Evolutionary conservation across 2,329 filamentous ascomycete genomes (phyloP), one percentile per base, ranked within the genome.

Genomic region (Diaporthe humulicola): DNA sequence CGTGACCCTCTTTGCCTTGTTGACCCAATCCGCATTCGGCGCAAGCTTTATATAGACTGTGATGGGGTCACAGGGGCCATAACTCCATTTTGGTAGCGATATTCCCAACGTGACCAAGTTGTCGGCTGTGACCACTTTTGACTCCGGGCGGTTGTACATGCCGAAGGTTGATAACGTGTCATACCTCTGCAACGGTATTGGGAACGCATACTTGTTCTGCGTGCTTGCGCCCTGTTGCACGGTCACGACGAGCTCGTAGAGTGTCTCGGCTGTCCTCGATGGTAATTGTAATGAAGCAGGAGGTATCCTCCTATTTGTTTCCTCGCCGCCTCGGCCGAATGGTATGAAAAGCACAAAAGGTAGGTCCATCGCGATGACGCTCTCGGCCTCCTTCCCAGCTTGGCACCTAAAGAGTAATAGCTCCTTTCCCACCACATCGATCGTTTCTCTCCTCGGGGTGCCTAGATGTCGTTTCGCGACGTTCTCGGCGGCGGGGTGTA

Each of bases 311-410:
- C 95, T 89, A 78, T 96, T 97, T 36, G 94, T 93, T 85, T 98
- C 97, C 83, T 97, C 94, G 73, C 96, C 95, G 66, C 95, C 95
- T 79, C 95, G 91, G 52, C 96, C 96, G 81, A 96, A 98, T 3
- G 97, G 97, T 82, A 99, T 98, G 84, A 98, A 98, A 74, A 99
- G 91, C 56, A 98, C 94, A 82, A 99, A 99, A 0, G 97, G 97
- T 25, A 99, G 87, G 83, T 99, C 97, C 97, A 99, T 98, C 79
- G 94, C 93, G 77, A 98, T 92, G 75, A 99, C 93, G 80, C 91
- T 94, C 82, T 98, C 97, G 61, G 93, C 93, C 81, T 98, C 95
- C 82, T 92, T 94, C 61, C 95, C 96, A 3, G 93, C 90, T 1
- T 93, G 90, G 84, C 96, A 98, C 78, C 96, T 92, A 83, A 96